Conservation (phyloP, 768 basidiomycete genomes). For the Crepidotus variabilis region DNA sequence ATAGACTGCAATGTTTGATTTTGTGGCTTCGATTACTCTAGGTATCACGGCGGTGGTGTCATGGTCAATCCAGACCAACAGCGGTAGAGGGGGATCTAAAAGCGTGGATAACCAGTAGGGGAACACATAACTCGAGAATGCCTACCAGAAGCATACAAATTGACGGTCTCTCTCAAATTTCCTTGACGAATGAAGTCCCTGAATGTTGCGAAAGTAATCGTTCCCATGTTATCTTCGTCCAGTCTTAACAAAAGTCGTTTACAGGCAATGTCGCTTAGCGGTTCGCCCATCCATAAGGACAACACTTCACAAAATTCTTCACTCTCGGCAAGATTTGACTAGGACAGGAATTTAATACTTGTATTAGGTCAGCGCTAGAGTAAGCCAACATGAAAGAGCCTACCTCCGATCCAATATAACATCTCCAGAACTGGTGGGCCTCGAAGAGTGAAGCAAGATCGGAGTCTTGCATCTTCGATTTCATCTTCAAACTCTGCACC, state of each 20-base stretch:
- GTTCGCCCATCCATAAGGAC: constrained; percentile 15
- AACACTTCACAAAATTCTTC: constrained; percentile 19
- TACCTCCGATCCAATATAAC: constrained; percentile 21
- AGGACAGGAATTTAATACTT: neutral
- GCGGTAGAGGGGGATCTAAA: constrained; percentile 13
- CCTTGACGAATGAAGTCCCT: constrained; percentile 18
- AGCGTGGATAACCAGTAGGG: neutral
- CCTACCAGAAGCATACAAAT: constrained; percentile 13
- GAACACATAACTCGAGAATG: neutral
- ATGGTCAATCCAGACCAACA: constrained; percentile 26
- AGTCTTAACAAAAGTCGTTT: constrained; percentile 19
- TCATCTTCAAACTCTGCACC: constrained; percentile 6
- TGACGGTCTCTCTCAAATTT: constrained; percentile 17
- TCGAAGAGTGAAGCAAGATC: constrained; percentile 1
- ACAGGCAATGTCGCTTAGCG: constrained; percentile 13
- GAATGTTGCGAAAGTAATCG: constrained; percentile 16
- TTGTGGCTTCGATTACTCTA: constrained; percentile 15
- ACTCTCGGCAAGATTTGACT: constrained; percentile 16
- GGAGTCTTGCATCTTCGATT: constrained; percentile 3
- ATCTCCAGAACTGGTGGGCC: constrained; percentile 20
- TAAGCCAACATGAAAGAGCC: neutral
- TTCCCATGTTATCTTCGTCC: constrained; percentile 21
- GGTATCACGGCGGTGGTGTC: constrained; percentile 11
- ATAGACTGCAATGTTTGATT: constrained; percentile 16
- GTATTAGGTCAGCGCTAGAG: neutral